phyloP scores from a whole-genome alignment of 1,284 basidiomycete genomes.

The Naganishia albida region DNA sequence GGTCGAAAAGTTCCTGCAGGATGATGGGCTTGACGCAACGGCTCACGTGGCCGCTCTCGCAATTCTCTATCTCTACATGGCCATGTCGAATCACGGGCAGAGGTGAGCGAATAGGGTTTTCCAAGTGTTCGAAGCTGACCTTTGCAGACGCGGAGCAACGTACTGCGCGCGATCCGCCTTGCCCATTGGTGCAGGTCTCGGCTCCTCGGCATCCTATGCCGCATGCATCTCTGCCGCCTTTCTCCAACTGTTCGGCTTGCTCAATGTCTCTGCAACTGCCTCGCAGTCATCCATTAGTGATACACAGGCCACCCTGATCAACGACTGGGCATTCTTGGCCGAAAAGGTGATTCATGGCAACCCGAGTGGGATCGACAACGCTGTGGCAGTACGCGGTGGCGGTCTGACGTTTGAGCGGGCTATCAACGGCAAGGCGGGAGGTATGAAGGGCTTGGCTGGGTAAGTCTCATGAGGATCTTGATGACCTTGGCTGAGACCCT shows the following conservation, averaged over 20 bases:
- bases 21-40: conserved; percentile 32
- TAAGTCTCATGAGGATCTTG: conserved; percentile 56
- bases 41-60: conserved; percentile 72
- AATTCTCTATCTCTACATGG: conserved; percentile 94
- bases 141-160: conserved; percentile 57
- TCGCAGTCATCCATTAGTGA: conserved; percentile 63
- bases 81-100: conserved; percentile 61
- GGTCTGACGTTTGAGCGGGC: conserved; percentile 86
- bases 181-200: conserved; percentile 97
- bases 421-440: conserved; percentile 71
- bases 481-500: neutral
- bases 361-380: conserved; percentile 96
- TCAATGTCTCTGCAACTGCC: conserved; percentile 43
- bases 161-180: conserved; percentile 87
- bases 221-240: conserved; percentile 80
- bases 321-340: conserved; percentile 89
- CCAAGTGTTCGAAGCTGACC: conserved; percentile 1
- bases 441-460: conserved; percentile 83
- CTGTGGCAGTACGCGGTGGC: conserved; percentile 89
- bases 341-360: conserved; percentile 98
- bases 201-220: conserved; percentile 94
- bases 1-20: conserved; percentile 31
- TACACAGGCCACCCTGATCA: conserved; percentile 73
- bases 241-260: conserved; percentile 69
- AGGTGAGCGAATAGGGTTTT: conserved; percentile 58